Base-by-base conservation (phyloP, 306 rosid species). In the Cajanus cajan region DNA sequence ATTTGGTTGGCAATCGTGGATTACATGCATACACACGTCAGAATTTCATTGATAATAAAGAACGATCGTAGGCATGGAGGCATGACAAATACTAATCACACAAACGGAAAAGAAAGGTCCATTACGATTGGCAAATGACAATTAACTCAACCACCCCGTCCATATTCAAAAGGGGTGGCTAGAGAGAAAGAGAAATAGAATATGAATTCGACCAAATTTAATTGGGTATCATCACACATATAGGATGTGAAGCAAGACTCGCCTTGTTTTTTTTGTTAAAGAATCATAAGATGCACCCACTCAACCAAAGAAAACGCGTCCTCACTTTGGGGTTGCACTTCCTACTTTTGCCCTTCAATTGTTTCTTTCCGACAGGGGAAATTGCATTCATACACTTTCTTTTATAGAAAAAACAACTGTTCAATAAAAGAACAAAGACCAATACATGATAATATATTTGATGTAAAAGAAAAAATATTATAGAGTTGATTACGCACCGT, bases 241-340 rank as follows among this genome's bases (percentile, higher is more conserved):
- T 4, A 25, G 47, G 39, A 67, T 37, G 54, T 76, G 72, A 71
- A 80, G 72, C 43, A 24, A 14, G 16, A 7, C 25, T 64, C 24
- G 0, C 68, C 44, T 28, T 55, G 28, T 52, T 71, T 28, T 28
- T 28, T 63, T 34, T 31, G 25, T 45, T 34, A 13, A 81, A 54
- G 74, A 74, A 63, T 63, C 59, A 71, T 71, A 59, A 67, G 70
- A 82, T 73, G 77, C 74, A 82, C 74, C 88, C 13, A 67, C 87
- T 45, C 82, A 65, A 78, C 87, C 64, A 68, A 40, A 82, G 86
- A 78, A 82, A 86, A 79, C 96, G 90, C 90, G 86, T 87, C 57
- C 66, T 74, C 57, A 0, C 79, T 70, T 63, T 67, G 59, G 31
- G 15, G 18, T 33, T 58, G 65, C 65, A 24, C 37, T 28, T 58